Evolutionary conservation across 805 yeast genomes (phyloP).

Genomic region (Saccharomycopsis fermentans): DNA sequence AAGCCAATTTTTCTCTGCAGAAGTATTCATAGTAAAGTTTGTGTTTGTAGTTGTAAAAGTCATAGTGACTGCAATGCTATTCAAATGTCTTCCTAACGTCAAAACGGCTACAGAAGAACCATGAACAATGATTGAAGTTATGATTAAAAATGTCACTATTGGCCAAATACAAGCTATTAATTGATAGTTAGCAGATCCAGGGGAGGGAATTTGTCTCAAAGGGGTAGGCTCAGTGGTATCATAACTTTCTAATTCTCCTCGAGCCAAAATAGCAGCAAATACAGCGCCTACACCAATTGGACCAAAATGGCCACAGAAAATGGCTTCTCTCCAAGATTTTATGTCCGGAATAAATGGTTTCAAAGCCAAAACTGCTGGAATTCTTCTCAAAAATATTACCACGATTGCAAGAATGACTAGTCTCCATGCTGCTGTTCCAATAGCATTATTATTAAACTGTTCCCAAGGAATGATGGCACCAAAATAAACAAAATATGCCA

Average conservation of each 20-base stretch:
- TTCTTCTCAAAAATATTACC: conserved; percentile 62
- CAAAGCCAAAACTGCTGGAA: conserved; percentile 69
- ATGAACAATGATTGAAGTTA: conserved; percentile 78
- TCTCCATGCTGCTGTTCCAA: conserved; percentile 74
- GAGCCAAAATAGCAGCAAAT: conserved; percentile 72
- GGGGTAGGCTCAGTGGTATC: conserved; percentile 48
- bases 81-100: conserved; percentile 74
- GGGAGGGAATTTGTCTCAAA: conserved; percentile 35
- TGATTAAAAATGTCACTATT: conserved; percentile 64
- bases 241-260: conserved; percentile 54
- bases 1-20: conserved; percentile 63
- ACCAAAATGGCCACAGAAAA: conserved; percentile 92
- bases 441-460: conserved; percentile 47
- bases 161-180: conserved; percentile 71
- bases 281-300: conserved; percentile 95
- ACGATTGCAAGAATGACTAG: conserved; percentile 65
- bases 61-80: conserved; percentile 88
- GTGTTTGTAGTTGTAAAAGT: conserved; percentile 67
- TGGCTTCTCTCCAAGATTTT: conserved; percentile 86
- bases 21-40: conserved; percentile 36
- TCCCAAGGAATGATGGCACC: conserved; percentile 91
- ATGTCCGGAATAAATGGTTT: conserved; percentile 81
- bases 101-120: conserved; percentile 82
- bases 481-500: conserved; percentile 79
- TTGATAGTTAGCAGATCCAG: conserved; percentile 43